Evolutionary conservation across 106 monocot genomes (phyloP).

Genomic region (Posidonia australis): DNA sequence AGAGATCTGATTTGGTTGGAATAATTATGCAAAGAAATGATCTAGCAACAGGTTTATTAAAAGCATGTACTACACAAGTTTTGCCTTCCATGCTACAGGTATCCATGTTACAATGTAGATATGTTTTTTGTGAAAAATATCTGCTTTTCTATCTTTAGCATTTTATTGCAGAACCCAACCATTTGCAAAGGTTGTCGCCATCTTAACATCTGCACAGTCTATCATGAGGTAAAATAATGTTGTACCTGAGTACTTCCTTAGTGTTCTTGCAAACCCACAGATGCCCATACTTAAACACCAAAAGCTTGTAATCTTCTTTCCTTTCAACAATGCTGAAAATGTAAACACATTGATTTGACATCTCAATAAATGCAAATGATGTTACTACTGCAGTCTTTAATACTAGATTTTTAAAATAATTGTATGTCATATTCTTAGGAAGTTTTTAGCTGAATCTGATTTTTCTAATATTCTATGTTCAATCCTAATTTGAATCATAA

Average conservation of each 20-base stretch:
- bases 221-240: conserved; percentile 70
- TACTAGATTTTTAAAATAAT: too few species aligned
- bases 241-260: background rate
- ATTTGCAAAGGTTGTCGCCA: conserved; percentile 86
- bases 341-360: too few species aligned
- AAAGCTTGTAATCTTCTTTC: too few species aligned
- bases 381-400: too few species aligned
- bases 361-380: too few species aligned
- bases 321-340: too few species aligned
- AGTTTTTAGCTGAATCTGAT: too few species aligned
- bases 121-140: background rate
- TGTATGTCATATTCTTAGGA: too few species aligned
- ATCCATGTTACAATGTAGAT: background rate
- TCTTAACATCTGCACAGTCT: conserved; percentile 57
- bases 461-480: too few species aligned
- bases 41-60: conserved; percentile 77
- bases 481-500: too few species aligned
- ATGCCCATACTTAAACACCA: too few species aligned
- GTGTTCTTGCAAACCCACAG: too few species aligned
- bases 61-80: conserved; percentile 44
- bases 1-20: conserved; percentile 86
- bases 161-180: conserved; percentile 35
- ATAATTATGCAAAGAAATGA: conserved; percentile 96
- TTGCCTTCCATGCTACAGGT: conserved; percentile 93
- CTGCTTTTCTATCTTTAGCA: background rate